Conservation (phyloP, 1,284 basidiomycete species). For the Vanrija humicola region DNA sequence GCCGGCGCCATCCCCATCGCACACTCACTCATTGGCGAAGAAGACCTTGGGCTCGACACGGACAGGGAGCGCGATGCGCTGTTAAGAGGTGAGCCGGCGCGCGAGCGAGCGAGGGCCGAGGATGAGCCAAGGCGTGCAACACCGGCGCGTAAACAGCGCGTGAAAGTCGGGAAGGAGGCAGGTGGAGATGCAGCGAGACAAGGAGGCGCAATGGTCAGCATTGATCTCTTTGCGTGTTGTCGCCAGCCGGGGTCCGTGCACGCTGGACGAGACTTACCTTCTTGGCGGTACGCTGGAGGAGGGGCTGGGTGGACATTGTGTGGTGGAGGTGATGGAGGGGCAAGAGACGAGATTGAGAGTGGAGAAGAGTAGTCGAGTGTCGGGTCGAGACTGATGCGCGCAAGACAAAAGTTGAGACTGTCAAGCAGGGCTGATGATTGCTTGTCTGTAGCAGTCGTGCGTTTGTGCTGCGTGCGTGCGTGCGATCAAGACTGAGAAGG, state of each 20-base stretch:
- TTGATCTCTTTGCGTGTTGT: not conserved
- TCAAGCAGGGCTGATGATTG: no score
- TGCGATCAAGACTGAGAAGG: no score
- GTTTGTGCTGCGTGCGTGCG: no score
- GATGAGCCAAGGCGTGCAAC: not conserved
- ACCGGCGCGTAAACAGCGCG: no score
- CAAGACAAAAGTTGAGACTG: no score
- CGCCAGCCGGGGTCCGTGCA: not conserved
- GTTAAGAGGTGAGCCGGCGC: not conserved
- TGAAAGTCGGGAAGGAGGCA: no score
- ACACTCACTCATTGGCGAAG: conserved; percentile 80
- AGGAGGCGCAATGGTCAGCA: conserved; percentile 27
- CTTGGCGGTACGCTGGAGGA: conserved; percentile 90
- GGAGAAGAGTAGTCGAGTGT: not conserved
- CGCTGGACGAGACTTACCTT: conserved; percentile 51
- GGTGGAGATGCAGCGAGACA: not conserved
- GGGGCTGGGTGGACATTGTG: conserved; percentile 91
- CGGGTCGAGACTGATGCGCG: not conserved
- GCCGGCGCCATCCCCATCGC: no score
- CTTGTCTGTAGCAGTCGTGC: no score
- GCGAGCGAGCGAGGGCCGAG: not conserved
- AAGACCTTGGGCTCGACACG: conserved; percentile 86
- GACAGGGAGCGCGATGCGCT: conserved; percentile 87
- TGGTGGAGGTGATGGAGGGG: not conserved
- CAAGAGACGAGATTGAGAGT: not conserved